Conservation (phyloP, 106 monocot species). For the Agapanthus africanus region DNA sequence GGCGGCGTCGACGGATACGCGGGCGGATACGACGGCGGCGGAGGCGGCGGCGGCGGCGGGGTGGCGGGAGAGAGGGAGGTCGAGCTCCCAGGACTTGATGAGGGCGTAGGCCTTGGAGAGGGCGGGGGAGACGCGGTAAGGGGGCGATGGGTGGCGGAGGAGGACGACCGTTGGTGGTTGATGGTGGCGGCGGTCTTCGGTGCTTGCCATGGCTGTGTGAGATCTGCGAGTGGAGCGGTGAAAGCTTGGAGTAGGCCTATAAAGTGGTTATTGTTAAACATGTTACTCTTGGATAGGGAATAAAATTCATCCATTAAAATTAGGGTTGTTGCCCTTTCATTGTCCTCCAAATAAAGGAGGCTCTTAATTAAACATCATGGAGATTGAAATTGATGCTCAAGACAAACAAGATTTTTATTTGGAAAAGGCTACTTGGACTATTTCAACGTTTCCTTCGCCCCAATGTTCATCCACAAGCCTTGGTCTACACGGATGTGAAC, state of each 20-base stretch:
- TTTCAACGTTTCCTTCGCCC: neutral
- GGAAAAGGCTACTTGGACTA: neutral
- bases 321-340: no score
- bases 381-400: neutral
- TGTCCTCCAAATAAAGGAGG: no score
- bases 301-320: no score
- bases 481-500: slow-evolving; percentile 1
- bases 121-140: neutral
- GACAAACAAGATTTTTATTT: slow-evolving; percentile 8
- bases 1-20: slow-evolving; percentile 2
- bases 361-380: no score
- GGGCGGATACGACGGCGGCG: slow-evolving; percentile 15
- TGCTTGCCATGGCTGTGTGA: no score
- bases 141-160: slow-evolving; percentile 6
- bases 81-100: slow-evolving; percentile 14
- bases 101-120: slow-evolving; percentile 15
- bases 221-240: no score
- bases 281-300: no score
- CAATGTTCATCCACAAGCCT: neutral
- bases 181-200: neutral
- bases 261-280: no score
- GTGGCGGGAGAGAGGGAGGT: slow-evolving; percentile 19
- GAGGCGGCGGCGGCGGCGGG: slow-evolving; percentile 1
- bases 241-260: no score
- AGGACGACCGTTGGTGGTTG: slow-evolving; percentile 10